These are phyloP conservation scores for Simmondsia chinensis DNA, from an alignment of 148 eudicot species.

Conservation along the genomic window DNA sequence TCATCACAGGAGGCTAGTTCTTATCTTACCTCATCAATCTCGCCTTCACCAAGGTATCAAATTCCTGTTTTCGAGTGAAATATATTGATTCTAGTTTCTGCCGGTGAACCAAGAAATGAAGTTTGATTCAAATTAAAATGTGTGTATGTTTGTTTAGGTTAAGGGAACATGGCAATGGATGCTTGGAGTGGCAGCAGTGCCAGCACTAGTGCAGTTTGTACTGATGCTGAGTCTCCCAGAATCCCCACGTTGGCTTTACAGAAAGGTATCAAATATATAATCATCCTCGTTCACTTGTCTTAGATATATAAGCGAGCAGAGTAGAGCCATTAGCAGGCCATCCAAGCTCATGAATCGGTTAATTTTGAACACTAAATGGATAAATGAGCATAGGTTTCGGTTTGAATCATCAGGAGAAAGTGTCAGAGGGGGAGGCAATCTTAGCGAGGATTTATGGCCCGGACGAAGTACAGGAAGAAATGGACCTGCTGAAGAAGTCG, in stretches of 20 bases:
- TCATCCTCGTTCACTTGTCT: not conserved
- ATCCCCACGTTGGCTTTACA: conserved; percentile 75
- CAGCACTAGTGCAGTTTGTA: conserved; percentile 51
- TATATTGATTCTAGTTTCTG: not conserved
- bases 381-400: not conserved
- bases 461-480: conserved; percentile 42
- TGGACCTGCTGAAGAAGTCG: conserved; percentile 35
- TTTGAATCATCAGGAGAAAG: conserved; percentile 30
- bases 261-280: conserved; percentile 23
- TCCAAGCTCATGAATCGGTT: not conserved
- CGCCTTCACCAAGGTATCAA: conserved; percentile 44
- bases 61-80: not conserved
- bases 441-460: conserved; percentile 47
- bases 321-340: not conserved
- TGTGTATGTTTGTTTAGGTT: not conserved
- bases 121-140: not conserved
- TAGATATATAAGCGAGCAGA: not conserved
- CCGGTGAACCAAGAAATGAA: not conserved
- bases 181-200: conserved; percentile 73
- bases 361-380: not conserved
- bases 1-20: conserved; percentile 64
- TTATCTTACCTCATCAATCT: conserved; percentile 54
- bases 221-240: conserved; percentile 61
- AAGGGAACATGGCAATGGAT: conserved; percentile 76
- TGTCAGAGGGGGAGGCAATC: conserved; percentile 35